Evolutionary conservation across 2,329 filamentous ascomycete species (phyloP), one percentile per base, ranked within the genome.

Genomic region (Aspergillus floridensis): DNA sequence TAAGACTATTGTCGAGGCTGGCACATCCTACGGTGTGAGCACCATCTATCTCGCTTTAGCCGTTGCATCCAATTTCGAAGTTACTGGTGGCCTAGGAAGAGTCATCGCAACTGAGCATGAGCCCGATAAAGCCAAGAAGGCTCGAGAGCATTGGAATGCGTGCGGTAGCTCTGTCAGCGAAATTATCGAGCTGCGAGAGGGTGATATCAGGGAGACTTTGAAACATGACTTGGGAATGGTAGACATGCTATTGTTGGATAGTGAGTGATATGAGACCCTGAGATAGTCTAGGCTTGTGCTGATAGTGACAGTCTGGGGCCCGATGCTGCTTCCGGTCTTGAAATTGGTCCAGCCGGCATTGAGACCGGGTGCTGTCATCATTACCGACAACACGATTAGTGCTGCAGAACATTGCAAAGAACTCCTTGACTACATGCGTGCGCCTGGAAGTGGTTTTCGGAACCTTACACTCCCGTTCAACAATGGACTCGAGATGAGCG

Each of bases 41-140:
- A 87, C 85, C 0, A 85, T 88, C 49, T 88, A 87, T 60, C 78
- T 88, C 2, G 84, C 85, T 0, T 74, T 87, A 2, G 86, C 84
- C 0, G 82, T 84, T 0, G 77, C 77, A 0, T 77, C 82, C 57
- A 86, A 83, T 59, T 74, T 73, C 0, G 65, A 61, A 0, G 61
- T 58, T 2, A 64, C 60, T 19, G 74, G 70, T 12, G 55, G 70
- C 56, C 16, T 65, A 49, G 81, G 78, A 0, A 79, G 65, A 48
- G 84, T 88, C 0, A 82, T 88, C 65, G 85, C 80, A 0, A 88
- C 86, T 0, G 86, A 88, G 71, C 81, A 85, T 29, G 86, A 88
- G 68, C 68, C 74, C 0, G 68, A 65, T 5, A 88, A 88, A 70
- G 84, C 84, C 0, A 72, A 63, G 3, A 71, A 68, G 52, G 85